Evolutionary conservation across 768 basidiomycete genomes (phyloP).

Genomic region (Tricholoma matsutake): DNA sequence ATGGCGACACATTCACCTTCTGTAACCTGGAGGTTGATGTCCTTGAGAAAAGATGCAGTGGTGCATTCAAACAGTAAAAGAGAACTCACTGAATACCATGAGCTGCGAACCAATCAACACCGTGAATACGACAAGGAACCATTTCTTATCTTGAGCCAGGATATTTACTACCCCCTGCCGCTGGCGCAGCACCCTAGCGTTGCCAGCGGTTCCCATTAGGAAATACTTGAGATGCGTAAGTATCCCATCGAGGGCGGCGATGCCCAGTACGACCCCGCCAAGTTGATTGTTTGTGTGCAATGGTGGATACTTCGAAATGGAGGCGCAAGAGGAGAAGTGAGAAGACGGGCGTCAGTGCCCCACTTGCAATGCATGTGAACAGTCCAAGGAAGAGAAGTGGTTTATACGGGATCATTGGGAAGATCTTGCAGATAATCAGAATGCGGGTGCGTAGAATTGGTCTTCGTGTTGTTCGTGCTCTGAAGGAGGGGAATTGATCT

Average conservation of each 20-base stretch:
- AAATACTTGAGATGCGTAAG: constrained; percentile 75
- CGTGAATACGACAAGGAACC: too few species aligned
- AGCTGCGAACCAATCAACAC: too few species aligned
- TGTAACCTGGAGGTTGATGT: too few species aligned
- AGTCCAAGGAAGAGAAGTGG: constrained; percentile 68
- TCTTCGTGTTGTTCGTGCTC: constrained; percentile 11
- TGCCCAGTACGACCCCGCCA: constrained; percentile 67
- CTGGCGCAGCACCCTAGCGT: too few species aligned
- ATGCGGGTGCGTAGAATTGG: constrained; percentile 27
- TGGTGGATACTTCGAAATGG: constrained; percentile 70
- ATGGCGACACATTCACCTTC: too few species aligned
- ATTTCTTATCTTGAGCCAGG: too few species aligned
- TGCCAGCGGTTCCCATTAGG: constrained; percentile 71
- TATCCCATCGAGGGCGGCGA: constrained; percentile 76
- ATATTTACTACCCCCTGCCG: too few species aligned
- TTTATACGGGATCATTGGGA: constrained; percentile 75
- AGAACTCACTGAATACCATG: too few species aligned
- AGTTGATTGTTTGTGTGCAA: constrained; percentile 72
- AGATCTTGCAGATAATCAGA: constrained; percentile 56
- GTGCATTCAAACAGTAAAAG: too few species aligned
- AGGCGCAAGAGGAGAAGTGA: constrained; percentile 84
- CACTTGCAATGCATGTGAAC: constrained; percentile 63
- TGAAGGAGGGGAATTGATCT: constrained; percentile 17
- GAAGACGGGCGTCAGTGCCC: constrained; percentile 89
- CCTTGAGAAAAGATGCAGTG: too few species aligned